Base-by-base conservation (phyloP, 2,329 filamentous ascomycete species). In the Acarospora socialis region DNA sequence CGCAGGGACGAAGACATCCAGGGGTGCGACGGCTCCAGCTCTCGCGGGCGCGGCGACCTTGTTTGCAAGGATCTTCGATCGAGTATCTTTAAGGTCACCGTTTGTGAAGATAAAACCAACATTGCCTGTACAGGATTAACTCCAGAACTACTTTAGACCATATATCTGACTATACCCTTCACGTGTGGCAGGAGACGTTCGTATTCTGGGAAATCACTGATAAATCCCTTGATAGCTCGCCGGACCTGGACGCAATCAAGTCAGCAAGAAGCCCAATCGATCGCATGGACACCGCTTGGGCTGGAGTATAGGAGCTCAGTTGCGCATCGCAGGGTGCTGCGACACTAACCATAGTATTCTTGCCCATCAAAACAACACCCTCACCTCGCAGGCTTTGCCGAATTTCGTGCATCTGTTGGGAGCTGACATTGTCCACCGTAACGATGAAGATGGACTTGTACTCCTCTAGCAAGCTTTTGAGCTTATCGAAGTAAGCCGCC, bases 401-500 rank as follows among this genome's bases (percentile, higher is more conserved):
- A 65, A 98, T 95, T 77, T 98, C 90, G 82, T 98, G 90, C 92
- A 98, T 98, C 78, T 98, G 92, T 77, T 98, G 90, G 52, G 90
- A 98, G 65, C 79, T 83, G 77, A 98, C 90, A 98, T 95, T 98
- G 83, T 95, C 82, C 59, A 87, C 79, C 59, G 60, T 76, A 63
- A 93, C 86, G 64, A 98, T 86, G 82, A 98, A 95, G 70, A 95
- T 81, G 57, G 81, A 87, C 63, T 75, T 76, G 80, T 92, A 95
- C 63, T 84, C 78, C 71, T 95, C 82, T 63, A 98, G 79, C 63
- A 95, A 77, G 65, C 63, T 64, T 79, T 94, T 92, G 63, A 98
- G 84, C 84, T 95, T 95, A 66, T 94, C 87, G 73, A 98, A 98
- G 77, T 98, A 93, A 63, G 64, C 81, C 63, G 82, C 74, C 77